These are phyloP conservation scores for Dalbergia cochinchinensis DNA, from an alignment of 306 rosid species.

Conservation along the genomic window DNA sequence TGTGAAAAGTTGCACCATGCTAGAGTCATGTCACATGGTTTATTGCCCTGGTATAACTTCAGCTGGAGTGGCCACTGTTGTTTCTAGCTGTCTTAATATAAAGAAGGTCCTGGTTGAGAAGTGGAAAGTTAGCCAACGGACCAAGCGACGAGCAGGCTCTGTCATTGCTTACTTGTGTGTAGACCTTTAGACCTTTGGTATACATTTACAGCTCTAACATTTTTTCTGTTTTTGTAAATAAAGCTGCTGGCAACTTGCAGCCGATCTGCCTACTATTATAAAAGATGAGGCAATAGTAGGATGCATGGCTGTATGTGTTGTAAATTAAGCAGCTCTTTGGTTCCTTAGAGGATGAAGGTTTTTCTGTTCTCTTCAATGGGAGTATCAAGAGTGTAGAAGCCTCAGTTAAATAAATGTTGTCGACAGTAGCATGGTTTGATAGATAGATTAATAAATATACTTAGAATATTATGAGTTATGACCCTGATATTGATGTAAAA, in stretches of 20 bases:
- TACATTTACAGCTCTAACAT: constrained; percentile 9
- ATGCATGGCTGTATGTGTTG: constrained; percentile 6
- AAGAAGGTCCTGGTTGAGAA: constrained; percentile 85
- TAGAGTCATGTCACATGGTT: constrained; percentile 83
- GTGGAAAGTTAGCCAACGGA: constrained; percentile 83
- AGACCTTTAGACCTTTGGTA: constrained; percentile 57
- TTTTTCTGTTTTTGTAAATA: constrained; percentile 6
- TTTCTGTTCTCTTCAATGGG: neutral
- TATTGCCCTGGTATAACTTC: constrained; percentile 76
- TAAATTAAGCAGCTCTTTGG: neutral
- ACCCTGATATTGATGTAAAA: neutral
- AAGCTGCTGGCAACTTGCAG: constrained; percentile 29
- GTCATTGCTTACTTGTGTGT: constrained; percentile 77
- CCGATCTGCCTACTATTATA: neutral
- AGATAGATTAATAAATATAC: neutral
- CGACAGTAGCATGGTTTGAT: constrained; percentile 15
- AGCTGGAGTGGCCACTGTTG: constrained; percentile 76
- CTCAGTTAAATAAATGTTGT: constrained; percentile 1
- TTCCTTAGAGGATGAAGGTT: neutral
- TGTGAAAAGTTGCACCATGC: constrained; percentile 65
- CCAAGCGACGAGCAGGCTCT: constrained; percentile 74
- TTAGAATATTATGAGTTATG: constrained; percentile 2
- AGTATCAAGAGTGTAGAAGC: constrained; percentile 4
- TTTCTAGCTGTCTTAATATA: constrained; percentile 74
- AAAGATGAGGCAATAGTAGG: constrained; percentile 16